These are phyloP conservation scores for Colletotrichum siamense DNA, from an alignment of 2,329 filamentous ascomycete species.

Conservation along the genomic window DNA sequence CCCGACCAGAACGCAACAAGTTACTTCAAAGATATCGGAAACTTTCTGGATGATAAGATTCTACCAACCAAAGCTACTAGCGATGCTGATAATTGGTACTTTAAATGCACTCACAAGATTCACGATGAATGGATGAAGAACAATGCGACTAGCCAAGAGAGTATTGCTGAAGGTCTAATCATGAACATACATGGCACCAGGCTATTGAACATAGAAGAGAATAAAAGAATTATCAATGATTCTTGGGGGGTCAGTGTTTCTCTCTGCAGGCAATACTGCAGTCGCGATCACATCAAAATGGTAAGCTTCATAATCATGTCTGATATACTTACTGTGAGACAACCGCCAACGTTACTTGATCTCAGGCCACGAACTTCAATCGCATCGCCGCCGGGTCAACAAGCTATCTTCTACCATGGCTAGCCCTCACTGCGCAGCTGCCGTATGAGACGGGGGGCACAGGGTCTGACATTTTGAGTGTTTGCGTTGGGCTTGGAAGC, in stretches of 20 bases:
- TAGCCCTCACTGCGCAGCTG: not conserved
- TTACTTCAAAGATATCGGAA: not conserved
- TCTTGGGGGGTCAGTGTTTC: not conserved
- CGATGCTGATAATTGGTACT: not conserved
- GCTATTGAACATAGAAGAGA: not conserved
- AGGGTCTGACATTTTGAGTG: not conserved
- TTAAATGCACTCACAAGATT: not conserved
- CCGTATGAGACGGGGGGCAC: not conserved
- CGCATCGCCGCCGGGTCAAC: not conserved
- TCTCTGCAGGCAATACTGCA: not conserved
- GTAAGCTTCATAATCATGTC: rapidly evolving
- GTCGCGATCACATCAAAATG: not conserved
- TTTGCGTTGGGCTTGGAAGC: not conserved
- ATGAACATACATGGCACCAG: not conserved
- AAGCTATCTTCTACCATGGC: not conserved
- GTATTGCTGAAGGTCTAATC: not conserved
- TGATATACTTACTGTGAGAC: rapidly evolving
- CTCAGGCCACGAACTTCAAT: not conserved
- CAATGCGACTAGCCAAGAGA: not conserved
- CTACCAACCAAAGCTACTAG: not conserved
- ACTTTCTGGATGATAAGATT: rapidly evolving
- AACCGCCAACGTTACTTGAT: not conserved
- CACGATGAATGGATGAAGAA: not conserved
- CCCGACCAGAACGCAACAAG: not conserved
- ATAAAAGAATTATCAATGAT: not conserved